phyloP scores from a whole-genome alignment of 202 grass and related monocot genomes.

The Zoysia matrella region DNA sequence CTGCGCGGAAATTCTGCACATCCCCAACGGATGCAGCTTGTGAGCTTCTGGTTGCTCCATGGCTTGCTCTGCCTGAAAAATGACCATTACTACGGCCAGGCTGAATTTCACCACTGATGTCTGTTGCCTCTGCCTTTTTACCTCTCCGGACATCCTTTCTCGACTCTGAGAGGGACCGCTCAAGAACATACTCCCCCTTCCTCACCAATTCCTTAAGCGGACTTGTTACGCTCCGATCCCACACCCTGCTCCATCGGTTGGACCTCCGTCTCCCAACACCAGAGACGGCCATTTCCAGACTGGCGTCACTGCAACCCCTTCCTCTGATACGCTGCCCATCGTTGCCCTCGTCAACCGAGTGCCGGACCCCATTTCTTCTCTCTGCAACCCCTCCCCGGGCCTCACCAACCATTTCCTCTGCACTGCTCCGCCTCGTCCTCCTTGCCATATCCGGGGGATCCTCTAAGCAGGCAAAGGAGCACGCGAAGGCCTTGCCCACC shows the following conservation, averaged over 20 bases:
- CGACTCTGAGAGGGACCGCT: conserved; percentile 77
- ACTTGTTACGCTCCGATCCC: conserved; percentile 79
- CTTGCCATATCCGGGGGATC: conserved; percentile 41
- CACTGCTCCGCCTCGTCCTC: conserved; percentile 33
- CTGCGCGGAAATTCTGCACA: conserved; percentile 45
- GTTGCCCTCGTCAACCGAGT: background rate
- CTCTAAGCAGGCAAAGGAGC: conserved; percentile 84
- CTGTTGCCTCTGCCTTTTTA: conserved; percentile 50
- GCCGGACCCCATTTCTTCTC: conserved; percentile 26
- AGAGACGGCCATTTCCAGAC: conserved; percentile 30
- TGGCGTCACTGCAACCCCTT: conserved; percentile 9
- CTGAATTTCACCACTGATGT: conserved; percentile 35
- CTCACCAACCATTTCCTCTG: conserved; percentile 25
- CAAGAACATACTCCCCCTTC: conserved; percentile 69
- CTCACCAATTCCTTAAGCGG: conserved; percentile 67
- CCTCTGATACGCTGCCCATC: conserved; percentile 31
- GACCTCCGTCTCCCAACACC: conserved; percentile 59
- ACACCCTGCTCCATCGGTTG: conserved; percentile 75
- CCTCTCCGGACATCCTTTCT: conserved; percentile 61
- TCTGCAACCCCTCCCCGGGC: background rate
- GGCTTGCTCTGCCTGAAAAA: conserved; percentile 42
- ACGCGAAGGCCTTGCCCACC: conserved; percentile 74
- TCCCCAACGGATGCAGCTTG: conserved; percentile 52
- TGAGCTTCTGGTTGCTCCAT: conserved; percentile 8
- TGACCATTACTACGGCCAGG: conserved; percentile 40